These are phyloP conservation scores for Daldinia sp. DNA, from an alignment of 2,329 filamentous ascomycete species.

Conservation along the genomic window DNA sequence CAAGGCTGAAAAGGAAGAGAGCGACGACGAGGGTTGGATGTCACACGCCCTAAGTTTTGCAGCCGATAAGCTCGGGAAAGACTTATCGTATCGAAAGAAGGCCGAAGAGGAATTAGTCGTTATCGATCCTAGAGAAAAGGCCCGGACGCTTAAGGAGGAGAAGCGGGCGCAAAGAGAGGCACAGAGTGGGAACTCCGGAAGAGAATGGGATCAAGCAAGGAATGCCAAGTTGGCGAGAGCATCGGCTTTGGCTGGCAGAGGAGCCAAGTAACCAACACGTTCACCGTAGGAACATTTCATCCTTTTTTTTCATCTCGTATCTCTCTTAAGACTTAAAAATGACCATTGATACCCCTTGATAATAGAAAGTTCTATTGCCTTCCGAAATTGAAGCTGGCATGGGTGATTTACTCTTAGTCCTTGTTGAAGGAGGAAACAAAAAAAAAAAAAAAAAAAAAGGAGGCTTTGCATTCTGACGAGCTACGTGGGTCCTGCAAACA, in stretches of 20 bases:
- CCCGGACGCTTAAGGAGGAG: slow-evolving; percentile 76
- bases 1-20: slow-evolving; percentile 63
- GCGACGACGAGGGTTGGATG: slow-evolving; percentile 82
- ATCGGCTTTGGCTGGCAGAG: slow-evolving; percentile 67
- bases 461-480: slow-evolving; percentile 5
- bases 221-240: slow-evolving; percentile 68
- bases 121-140: slow-evolving; percentile 90
- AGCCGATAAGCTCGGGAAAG: slow-evolving; percentile 91
- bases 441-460: slow-evolving; percentile 5
- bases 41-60: slow-evolving; percentile 86
- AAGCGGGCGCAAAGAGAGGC: slow-evolving; percentile 70
- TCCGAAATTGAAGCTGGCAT: slow-evolving; percentile 26
- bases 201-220: slow-evolving; percentile 69
- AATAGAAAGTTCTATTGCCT: slow-evolving; percentile 20
- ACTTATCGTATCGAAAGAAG: slow-evolving; percentile 89
- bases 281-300: background rate
- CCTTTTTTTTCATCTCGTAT: slow-evolving; percentile 5
- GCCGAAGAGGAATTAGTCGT: slow-evolving; percentile 92
- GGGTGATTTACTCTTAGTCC: slow-evolving; percentile 2
- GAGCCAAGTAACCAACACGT: slow-evolving; percentile 60
- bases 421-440: background rate
- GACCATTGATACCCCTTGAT: slow-evolving; percentile 32
- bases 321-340: slow-evolving; percentile 12
- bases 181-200: slow-evolving; percentile 62
- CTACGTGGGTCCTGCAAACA: slow-evolving; percentile 19